A percentile compares a stretch with the other conserved stretches of the same genome.
Conservation (phyloP, 768 basidiomycete species). For the Hortiboletus campestris region DNA sequence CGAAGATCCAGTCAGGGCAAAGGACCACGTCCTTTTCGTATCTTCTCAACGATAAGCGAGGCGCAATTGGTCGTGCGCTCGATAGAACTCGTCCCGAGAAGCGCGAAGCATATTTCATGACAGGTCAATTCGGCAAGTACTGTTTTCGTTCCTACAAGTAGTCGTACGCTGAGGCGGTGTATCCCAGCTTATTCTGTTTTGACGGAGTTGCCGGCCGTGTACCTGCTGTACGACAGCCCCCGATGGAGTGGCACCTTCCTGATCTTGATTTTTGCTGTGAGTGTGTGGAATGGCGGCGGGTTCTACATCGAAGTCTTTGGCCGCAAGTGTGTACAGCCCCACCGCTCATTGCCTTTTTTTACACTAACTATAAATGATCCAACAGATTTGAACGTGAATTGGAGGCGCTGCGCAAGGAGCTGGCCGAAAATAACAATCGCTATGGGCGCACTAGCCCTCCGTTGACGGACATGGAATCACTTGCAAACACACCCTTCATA, state of each 20-base stretch:
- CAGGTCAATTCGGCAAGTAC: constrained; percentile 71
- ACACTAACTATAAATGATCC: constrained; percentile 6
- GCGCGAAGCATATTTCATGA: constrained; percentile 76
- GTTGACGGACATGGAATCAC: constrained; percentile 42
- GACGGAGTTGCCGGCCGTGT: constrained; percentile 84
- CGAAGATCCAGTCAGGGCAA: constrained; percentile 89
- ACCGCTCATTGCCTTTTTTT: background rate
- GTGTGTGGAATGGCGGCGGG: constrained; percentile 94
- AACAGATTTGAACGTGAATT: constrained; percentile 88
- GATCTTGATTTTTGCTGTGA: constrained; percentile 76
- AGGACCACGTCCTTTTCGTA: constrained; percentile 88
- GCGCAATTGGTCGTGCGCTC: constrained; percentile 74
- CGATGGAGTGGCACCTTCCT: constrained; percentile 78
- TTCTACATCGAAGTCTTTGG: constrained; percentile 98
- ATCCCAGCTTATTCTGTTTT: constrained; percentile 74
- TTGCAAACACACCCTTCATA: constrained; percentile 35
- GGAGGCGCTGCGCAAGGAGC: constrained; percentile 85
- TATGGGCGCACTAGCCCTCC: constrained; percentile 54
- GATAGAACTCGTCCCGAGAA: constrained; percentile 56
- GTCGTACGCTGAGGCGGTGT: constrained; percentile 2
- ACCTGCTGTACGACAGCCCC: constrained; percentile 76
- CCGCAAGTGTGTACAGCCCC: constrained; percentile 68
- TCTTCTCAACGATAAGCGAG: constrained; percentile 84
- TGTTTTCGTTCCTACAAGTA: background rate
- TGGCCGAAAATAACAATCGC: constrained; percentile 66